Percentiles rank a stretch among this genome's conserved stretches.
Conservation (phyloP, 2,329 filamentous ascomycete genomes). For the Erysiphe neolycopersici region DNA sequence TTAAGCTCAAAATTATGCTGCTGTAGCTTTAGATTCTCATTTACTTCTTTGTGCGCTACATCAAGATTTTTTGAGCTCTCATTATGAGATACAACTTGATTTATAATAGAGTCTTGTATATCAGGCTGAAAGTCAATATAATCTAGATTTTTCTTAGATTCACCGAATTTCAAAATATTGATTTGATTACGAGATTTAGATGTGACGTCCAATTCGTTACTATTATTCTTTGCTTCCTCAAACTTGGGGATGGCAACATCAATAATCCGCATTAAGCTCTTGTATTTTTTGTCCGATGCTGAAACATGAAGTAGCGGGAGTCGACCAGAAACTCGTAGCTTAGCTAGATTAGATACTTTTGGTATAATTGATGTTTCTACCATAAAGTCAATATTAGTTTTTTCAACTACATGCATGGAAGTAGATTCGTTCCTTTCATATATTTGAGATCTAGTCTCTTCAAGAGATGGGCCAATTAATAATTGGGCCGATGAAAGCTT, state of each 20-base stretch:
- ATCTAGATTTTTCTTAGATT: slow-evolving; percentile 24
- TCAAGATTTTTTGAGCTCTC: slow-evolving; percentile 20
- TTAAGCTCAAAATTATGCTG: slow-evolving; percentile 90
- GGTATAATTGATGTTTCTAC: slow-evolving; percentile 95
- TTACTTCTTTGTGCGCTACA: slow-evolving; percentile 33
- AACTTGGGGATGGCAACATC: slow-evolving; percentile 86
- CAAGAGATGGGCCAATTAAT: slow-evolving; percentile 77
- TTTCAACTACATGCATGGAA: slow-evolving; percentile 72
- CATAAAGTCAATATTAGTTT: slow-evolving; percentile 91
- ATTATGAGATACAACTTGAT: slow-evolving; percentile 21
- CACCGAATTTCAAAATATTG: slow-evolving; percentile 15
- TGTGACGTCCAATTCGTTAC: slow-evolving; percentile 1
- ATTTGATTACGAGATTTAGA: slow-evolving; percentile 8
- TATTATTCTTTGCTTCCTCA: slow-evolving; percentile 12
- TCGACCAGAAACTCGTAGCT: slow-evolving; percentile 73
- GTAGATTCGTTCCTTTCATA: slow-evolving; percentile 37
- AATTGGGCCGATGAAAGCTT: slow-evolving; percentile 89
- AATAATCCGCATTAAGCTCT: slow-evolving; percentile 83
- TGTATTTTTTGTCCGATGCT: slow-evolving; percentile 89
- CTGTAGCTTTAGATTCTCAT: slow-evolving; percentile 42
- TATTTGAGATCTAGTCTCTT: slow-evolving; percentile 66
- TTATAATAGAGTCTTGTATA: slow-evolving; percentile 46
- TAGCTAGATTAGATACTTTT: slow-evolving; percentile 77
- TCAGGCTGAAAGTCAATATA: slow-evolving; percentile 53
- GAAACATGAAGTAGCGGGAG: slow-evolving; percentile 78